phyloP scores from a whole-genome alignment of 768 basidiomycete species.

The Pholiota microspora region DNA sequence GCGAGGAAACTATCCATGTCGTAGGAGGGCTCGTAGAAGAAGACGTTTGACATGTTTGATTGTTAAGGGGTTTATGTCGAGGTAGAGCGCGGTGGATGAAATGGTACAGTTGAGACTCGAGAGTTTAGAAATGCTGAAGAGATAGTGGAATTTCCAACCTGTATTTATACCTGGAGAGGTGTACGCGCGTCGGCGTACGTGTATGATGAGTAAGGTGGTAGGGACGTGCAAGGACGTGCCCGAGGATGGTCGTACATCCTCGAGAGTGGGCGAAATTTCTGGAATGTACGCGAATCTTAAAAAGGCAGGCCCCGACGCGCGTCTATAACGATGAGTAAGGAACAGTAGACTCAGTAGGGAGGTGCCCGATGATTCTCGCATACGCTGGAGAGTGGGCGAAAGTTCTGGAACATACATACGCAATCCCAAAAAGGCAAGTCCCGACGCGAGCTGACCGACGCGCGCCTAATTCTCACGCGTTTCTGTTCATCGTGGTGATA shows the following conservation, averaged over 20 bases:
- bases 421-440: background rate
- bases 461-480: background rate
- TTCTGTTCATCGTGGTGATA: background rate
- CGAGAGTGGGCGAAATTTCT: background rate
- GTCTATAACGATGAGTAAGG: no score
- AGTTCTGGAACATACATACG: background rate
- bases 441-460: no score
- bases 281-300: background rate
- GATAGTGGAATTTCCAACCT: background rate
- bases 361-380: background rate
- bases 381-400: background rate
- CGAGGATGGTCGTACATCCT: background rate
- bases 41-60: conserved; percentile 1
- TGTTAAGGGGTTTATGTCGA: no score
- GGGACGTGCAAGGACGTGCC: no score
- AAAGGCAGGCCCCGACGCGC: background rate
- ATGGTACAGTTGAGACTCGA: background rate
- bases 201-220: background rate
- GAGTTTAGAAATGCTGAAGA: no score
- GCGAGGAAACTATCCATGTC: conserved; percentile 40
- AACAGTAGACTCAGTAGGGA: no score
- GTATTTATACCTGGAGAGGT: background rate
- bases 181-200: background rate
- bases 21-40: conserved; percentile 5
- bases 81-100: background rate